Evolutionary conservation across 2,329 filamentous ascomycete species (phyloP).

Genomic region (Didymella arachidicola): DNA sequence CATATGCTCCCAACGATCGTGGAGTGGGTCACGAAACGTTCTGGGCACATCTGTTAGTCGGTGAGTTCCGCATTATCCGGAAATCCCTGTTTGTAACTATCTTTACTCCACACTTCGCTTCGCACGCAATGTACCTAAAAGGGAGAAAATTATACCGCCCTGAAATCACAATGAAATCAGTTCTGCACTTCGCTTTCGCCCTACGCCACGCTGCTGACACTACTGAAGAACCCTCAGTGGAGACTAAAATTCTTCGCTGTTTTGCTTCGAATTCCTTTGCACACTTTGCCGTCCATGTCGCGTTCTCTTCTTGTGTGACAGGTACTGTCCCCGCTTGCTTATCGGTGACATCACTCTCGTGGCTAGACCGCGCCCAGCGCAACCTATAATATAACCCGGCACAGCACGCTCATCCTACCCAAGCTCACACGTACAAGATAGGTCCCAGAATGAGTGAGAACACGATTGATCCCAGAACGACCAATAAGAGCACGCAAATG

Average conservation of each 20-base stretch:
- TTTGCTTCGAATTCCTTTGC: not conserved
- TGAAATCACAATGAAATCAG: constrained; percentile 19
- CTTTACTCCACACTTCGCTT: constrained; percentile 7
- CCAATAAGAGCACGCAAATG: no score
- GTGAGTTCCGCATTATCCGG: constrained; percentile 19
- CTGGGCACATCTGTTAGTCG: constrained; percentile 5
- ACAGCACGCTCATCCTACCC: constrained; percentile 10
- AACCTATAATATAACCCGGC: constrained; percentile 6
- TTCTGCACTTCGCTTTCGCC: constrained; percentile 3
- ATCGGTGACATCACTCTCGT: constrained; percentile 17
- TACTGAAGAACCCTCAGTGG: not conserved
- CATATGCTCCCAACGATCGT: not conserved
- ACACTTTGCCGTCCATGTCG: not conserved
- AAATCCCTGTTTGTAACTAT: constrained; percentile 5
- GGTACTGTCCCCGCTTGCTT: constrained; percentile 13
- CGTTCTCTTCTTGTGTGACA: not conserved
- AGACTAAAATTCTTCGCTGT: not conserved
- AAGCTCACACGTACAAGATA: constrained; percentile 9
- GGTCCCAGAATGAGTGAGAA: no score
- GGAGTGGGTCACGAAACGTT: constrained; percentile 4
- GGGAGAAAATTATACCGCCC: constrained; percentile 7
- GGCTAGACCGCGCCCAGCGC: not conserved
- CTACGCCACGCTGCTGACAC: no score
- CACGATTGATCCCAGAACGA: no score
- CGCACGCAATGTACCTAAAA: constrained; percentile 2